Conservation (phyloP, 768 basidiomycete species). For the Termitomyces eurrhizus region DNA sequence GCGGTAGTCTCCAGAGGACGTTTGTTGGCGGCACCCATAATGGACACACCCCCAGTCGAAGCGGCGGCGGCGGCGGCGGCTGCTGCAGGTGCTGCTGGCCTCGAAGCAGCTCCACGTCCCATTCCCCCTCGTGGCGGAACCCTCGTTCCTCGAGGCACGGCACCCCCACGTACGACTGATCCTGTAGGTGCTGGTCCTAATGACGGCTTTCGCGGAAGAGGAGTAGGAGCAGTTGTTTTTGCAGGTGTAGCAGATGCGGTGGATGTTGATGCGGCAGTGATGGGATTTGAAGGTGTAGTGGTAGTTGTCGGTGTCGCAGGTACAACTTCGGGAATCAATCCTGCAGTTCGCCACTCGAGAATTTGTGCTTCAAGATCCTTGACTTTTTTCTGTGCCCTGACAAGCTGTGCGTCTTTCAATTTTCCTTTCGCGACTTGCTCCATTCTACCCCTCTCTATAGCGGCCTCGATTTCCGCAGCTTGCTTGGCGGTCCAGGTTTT, state of each 20-base stretch:
- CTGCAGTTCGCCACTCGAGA: slow-evolving; percentile 49
- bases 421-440: slow-evolving; percentile 60
- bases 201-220: slow-evolving; percentile 17
- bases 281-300: slow-evolving; percentile 17
- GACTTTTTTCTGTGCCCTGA: slow-evolving; percentile 52
- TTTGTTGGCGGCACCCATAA: slow-evolving; percentile 63
- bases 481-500: slow-evolving; percentile 43
- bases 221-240: slow-evolving; percentile 7
- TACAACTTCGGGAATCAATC: slow-evolving; percentile 37
- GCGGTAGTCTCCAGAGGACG: slow-evolving; percentile 35
- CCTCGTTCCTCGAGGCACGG: slow-evolving; percentile 23
- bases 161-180: slow-evolving; percentile 30
- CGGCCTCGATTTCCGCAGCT: slow-evolving; percentile 54
- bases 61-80: slow-evolving; percentile 7
- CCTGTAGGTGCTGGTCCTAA: slow-evolving; percentile 17
- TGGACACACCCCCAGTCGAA: slow-evolving; percentile 41
- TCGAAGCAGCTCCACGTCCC: slow-evolving; percentile 18
- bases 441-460: slow-evolving; percentile 65
- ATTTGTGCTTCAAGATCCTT: slow-evolving; percentile 70
- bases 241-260: slow-evolving; percentile 1
- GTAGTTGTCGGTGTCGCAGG: slow-evolving; percentile 24
- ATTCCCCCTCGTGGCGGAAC: slow-evolving; percentile 21
- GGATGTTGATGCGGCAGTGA: slow-evolving; percentile 22
- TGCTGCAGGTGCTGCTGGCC: slow-evolving; percentile 24
- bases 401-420: slow-evolving; percentile 69